Evolutionary conservation across 768 basidiomycete genomes (phyloP).

Genomic region (Leccinellum rugosiceps): DNA sequence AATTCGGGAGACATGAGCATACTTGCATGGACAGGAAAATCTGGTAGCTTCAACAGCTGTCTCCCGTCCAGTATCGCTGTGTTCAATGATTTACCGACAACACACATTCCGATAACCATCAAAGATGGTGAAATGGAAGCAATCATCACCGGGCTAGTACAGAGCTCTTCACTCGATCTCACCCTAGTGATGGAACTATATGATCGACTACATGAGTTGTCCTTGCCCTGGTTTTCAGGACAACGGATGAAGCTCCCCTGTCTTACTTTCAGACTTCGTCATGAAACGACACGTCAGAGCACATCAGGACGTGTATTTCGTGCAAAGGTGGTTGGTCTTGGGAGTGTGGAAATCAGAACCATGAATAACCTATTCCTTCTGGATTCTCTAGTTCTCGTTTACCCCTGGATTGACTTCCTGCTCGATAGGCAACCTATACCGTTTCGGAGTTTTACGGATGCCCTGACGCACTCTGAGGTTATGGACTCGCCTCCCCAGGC

Average conservation of each 20-base stretch:
- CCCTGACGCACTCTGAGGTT: no score
- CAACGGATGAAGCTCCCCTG: background rate
- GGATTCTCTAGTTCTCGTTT: background rate
- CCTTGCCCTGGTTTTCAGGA: background rate
- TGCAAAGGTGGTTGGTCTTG: background rate
- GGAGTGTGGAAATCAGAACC: background rate
- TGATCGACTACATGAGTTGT: background rate
- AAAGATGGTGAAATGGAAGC: background rate
- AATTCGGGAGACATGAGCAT: background rate
- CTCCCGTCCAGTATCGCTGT: background rate
- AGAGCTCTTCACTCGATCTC: background rate
- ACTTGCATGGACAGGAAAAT: background rate
- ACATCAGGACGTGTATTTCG: background rate
- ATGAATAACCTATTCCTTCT: background rate
- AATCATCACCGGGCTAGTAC: background rate
- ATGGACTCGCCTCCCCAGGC: no score
- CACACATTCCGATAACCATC: background rate
- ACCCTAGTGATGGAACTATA: background rate
- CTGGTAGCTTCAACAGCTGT: background rate
- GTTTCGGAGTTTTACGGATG: background rate
- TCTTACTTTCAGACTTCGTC: background rate
- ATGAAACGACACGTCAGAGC: background rate
- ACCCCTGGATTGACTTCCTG: background rate
- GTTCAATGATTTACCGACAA: background rate
- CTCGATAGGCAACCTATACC: background rate